Evolutionary conservation across 1,284 basidiomycete species (phyloP), one percentile per base, ranked within the genome.

Genomic region (Puccinia coronata): DNA sequence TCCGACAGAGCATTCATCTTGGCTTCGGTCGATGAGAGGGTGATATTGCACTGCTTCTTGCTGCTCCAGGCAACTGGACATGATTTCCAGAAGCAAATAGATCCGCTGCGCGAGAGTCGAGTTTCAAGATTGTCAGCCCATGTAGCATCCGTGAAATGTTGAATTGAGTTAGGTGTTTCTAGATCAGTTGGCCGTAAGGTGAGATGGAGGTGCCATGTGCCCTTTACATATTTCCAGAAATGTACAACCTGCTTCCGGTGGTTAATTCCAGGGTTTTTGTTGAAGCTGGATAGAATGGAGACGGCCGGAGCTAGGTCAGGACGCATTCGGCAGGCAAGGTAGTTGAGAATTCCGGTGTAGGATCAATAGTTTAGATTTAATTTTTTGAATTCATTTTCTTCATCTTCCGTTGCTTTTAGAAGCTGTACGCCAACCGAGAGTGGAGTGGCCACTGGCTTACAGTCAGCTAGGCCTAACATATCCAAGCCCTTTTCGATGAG

Each of bases 21-120:
- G n/a, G n/a, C 20, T 57, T 39, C n/a, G 28, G 61, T 65, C 39
- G 61, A 65, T 65, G 61, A 65, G 2, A 65, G 39, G 12, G 61
- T 36, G 16, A 65, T 65, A n/a, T 65, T 65, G 3, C 16, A 14
- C 39, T 28, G 23, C 20, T n/a, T n/a, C n/a, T n/a, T n/a, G n/a
- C n/a, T n/a, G n/a, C n/a, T n/a, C n/a, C n/a, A n/a, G n/a, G n/a
- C 39, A 14, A 65, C 20, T 4, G 61, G 28, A 18, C 61, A 65
- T 1, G 1, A 4, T 39, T 65, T 65, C 61, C 61, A 65, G 34
- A 65, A 65, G 25, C 31, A 65, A 36, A 65, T 65, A 1, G 31
- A 65, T 3, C 61, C 39, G n/a, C 61, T 41, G 23, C 39, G 16
- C 8, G 61, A 65, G 1, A 41, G 23, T 2, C 31, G 20, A 39